Conservation (phyloP, 192 early-diverging fungal genomes). For the Dispira simplex region DNA sequence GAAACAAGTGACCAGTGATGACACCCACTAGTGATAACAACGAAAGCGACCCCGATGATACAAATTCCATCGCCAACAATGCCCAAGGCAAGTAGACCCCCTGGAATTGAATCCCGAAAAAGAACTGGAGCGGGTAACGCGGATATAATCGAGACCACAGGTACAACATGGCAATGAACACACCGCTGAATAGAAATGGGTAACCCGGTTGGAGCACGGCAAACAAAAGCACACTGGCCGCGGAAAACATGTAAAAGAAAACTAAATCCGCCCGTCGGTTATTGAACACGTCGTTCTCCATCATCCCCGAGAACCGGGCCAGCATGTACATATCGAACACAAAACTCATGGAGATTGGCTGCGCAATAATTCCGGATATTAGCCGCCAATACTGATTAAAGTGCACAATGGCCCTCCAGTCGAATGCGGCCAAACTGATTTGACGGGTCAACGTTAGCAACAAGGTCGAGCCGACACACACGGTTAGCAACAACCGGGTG, state of each 20-base stretch:
- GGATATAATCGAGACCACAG: constrained; percentile 56
- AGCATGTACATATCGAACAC: constrained; percentile 59
- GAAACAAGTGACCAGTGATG: constrained; percentile 50
- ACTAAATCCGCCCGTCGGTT: constrained; percentile 65
- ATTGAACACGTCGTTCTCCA: constrained; percentile 50
- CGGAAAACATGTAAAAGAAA: constrained; percentile 51
- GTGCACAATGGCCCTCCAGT: too few relatives aligned
- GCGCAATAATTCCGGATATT: constrained; percentile 45
- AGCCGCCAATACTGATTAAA: constrained; percentile 57
- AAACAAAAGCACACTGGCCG: constrained; percentile 12
- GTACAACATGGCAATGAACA: constrained; percentile 50
- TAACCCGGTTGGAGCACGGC: constrained; percentile 17
- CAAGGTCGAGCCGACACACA: constrained; percentile 10
- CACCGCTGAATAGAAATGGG: constrained; percentile 25
- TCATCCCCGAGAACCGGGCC: constrained; percentile 46
- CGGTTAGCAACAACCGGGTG: constrained; percentile 36
- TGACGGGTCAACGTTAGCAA: too few relatives aligned
- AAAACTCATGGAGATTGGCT: constrained; percentile 33
- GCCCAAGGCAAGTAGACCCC: constrained; percentile 68
- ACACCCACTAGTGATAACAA: constrained; percentile 45
- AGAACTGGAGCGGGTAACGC: constrained; percentile 40
- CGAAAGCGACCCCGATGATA: constrained; percentile 26
- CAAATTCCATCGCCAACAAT: constrained; percentile 35
- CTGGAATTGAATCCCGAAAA: constrained; percentile 57
- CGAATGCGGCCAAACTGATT: too few relatives aligned